Evolutionary conservation across 2,329 filamentous ascomycete species (phyloP), one percentile per base, ranked within the genome.

Genomic region (Phyllosticta citrichinensis): DNA sequence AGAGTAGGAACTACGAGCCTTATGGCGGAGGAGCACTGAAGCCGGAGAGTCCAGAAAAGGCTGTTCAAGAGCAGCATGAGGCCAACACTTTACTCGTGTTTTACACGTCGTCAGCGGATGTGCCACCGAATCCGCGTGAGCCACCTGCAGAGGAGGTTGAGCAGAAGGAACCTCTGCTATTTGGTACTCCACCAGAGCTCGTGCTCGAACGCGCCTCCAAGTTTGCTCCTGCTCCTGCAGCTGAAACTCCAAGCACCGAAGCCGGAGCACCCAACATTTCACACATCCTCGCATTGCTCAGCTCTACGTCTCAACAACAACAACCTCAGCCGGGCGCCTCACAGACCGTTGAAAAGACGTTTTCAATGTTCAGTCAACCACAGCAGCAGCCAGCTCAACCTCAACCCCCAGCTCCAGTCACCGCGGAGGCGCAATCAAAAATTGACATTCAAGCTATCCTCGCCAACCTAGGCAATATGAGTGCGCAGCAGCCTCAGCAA

Each of bases 101-200:
- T 66, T 80, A 80, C 65, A 68, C 71, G 8, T 69, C 74, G 59
- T 66, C 70, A 9, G 72, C 70, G 27, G 78, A 80, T 60, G 79
- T 80, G 57, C 78, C 78, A 11, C 66, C 76, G 0, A 75, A 73
- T 60, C 78, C 78, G 1, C 71, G 74, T 27, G 78, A 80, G 65
- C 77, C 77, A 14, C 58, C 69, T 2, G 73, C 79, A 60, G 68
- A 61, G 30, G 53, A 55, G 20, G 68, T 69, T 52, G 70, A 71
- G 11, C 59, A 62, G 8, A 65, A 60, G 6, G 52, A 61, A 2
- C 65, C 71, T 5, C 72, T 69, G 22, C 64, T 70, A 5, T 78
- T 80, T 62, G 78, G 77, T 2, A 33, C 66, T 12, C 73, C 75
- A 17, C 65, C 68, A 5, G 67, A 72, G 1, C 61, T 58, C 30